Conservation (phyloP, 306 rosid species). For the Abrus precatorius region DNA sequence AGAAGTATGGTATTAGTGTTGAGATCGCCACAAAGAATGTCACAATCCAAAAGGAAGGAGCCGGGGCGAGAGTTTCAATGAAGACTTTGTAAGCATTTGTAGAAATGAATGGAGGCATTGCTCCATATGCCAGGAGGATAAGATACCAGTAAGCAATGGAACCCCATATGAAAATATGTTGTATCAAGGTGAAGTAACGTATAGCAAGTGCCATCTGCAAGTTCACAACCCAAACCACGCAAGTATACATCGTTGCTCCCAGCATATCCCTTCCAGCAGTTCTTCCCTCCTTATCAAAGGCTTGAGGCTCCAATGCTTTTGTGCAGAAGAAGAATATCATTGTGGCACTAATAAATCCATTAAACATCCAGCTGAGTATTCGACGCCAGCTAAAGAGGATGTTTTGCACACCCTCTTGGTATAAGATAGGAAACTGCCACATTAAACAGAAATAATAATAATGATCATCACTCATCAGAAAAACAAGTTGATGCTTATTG, state of each 20-base stretch:
- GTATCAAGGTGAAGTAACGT: slow-evolving; percentile 84
- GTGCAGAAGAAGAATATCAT: slow-evolving; percentile 84
- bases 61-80: slow-evolving; percentile 74
- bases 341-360: slow-evolving; percentile 68
- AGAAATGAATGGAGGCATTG: slow-evolving; percentile 68
- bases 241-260: slow-evolving; percentile 83
- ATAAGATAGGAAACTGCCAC: slow-evolving; percentile 85
- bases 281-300: slow-evolving; percentile 72
- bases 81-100: slow-evolving; percentile 77
- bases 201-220: slow-evolving; percentile 84
- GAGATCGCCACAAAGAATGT: slow-evolving; percentile 66
- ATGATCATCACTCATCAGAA: slow-evolving; percentile 27
- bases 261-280: slow-evolving; percentile 82
- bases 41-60: slow-evolving; percentile 79
- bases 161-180: slow-evolving; percentile 91
- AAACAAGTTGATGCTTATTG: background rate
- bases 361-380: slow-evolving; percentile 87
- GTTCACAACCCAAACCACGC: slow-evolving; percentile 90
- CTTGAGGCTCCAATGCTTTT: slow-evolving; percentile 65
- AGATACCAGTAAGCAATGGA: slow-evolving; percentile 80
- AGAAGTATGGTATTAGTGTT: slow-evolving; percentile 73
- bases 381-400: slow-evolving; percentile 88
- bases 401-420: slow-evolving; percentile 95
- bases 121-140: slow-evolving; percentile 74
- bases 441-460: slow-evolving; percentile 31